Base-by-base conservation (phyloP, 805 yeast genomes). In the Sugiyamaella floridensis region DNA sequence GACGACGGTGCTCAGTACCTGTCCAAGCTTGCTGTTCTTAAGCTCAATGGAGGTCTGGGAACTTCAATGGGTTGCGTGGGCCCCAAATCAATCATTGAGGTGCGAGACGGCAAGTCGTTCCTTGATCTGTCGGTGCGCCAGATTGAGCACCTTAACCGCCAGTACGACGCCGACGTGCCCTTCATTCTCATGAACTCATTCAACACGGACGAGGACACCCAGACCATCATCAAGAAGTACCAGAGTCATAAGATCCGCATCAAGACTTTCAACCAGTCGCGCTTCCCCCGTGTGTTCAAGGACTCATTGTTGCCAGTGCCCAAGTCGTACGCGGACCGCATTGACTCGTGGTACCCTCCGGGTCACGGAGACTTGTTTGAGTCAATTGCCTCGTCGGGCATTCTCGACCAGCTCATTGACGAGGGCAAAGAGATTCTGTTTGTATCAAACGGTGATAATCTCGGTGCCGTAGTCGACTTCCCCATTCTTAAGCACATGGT, bases 1-100 rank as follows among this genome's bases (percentile, higher is more conserved):
- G 56, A 57, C 40, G 65, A 70, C 19, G 73, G 69, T 54, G 59
- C 70, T 45, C 70, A 72, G 55, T 77, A 81, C 69, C 77, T 93
- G 64, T 72, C 82, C 61, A 90, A 90, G 71, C 79, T 93, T 68
- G 98, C 97, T 8, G 99, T 93, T 43, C 78, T 93, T 71, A 93
- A 93, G 75, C 80, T 93, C 69, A 93, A 93, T 69, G 99, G 99
- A 77, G 99, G 99, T 43, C 78, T 93, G 62, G 99, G 99, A 67
- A 93, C 99, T 18, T 92, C 98, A 9, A 93, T 93, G 99, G 99
- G 99, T 54, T 93, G 99, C 76, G 97, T 93, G 57, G 99, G 99
- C 54, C 99, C 99, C 59, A 90, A 90, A 73, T 87, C 96, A 26
- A 51, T 93, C 60, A 93, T 93, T 68, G 99, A 93, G 76, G 99